These are phyloP conservation scores for Phytophthora boehmeriae DNA, from an alignment of 352 stramenopile genomes.

Conservation along the genomic window DNA sequence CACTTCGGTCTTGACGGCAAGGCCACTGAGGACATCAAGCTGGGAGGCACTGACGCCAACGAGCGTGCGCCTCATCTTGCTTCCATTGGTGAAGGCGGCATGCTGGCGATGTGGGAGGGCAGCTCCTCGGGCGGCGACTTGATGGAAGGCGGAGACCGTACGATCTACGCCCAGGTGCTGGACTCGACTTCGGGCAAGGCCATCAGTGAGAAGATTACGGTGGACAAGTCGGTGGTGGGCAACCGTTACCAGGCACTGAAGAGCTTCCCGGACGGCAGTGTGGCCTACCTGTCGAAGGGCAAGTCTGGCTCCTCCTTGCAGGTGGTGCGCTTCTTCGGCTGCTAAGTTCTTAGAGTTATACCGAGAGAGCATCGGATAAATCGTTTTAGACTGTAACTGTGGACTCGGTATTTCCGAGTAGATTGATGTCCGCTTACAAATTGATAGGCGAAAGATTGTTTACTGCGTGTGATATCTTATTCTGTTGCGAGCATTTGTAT, in stretches of 20 bases:
- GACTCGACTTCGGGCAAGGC: conserved; percentile 31
- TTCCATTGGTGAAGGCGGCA: conserved; percentile 30
- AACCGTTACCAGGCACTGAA: conserved; percentile 59
- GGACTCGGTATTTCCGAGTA: not conserved
- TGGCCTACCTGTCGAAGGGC: conserved; percentile 48
- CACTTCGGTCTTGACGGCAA: conserved; percentile 46
- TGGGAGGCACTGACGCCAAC: conserved; percentile 41
- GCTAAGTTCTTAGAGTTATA: conserved; percentile 16
- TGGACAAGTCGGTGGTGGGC: conserved; percentile 35
- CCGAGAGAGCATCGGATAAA: not conserved
- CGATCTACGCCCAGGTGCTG: conserved; percentile 47
- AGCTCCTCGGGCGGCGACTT: conserved; percentile 34
- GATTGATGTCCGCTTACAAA: no score
- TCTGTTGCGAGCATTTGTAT: no score
- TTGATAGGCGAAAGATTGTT: no score
- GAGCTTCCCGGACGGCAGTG: conserved; percentile 39
- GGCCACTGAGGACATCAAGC: conserved; percentile 44
- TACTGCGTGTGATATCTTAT: no score
- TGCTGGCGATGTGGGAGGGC: conserved; percentile 47
- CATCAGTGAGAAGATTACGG: conserved; percentile 37
- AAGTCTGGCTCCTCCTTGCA: conserved; percentile 35
- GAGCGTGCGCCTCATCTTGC: conserved; percentile 48
- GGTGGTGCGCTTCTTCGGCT: conserved; percentile 42
- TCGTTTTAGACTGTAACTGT: not conserved
- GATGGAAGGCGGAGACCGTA: conserved; percentile 9